Evolutionary conservation across 108 stramenopile species (phyloP).

Genomic region (Cylindrotheca closterium): DNA sequence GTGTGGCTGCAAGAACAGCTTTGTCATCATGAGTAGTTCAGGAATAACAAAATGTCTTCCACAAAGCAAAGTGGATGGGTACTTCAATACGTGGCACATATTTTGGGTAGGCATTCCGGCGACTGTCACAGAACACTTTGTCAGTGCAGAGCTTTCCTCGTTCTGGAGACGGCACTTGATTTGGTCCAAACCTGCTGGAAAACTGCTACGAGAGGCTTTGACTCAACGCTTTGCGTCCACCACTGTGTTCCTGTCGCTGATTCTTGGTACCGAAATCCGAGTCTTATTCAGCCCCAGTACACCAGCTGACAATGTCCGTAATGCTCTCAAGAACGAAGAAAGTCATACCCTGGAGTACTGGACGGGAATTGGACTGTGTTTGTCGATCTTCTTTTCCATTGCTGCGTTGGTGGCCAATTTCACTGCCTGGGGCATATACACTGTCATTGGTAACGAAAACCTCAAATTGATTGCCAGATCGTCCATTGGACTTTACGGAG

Average conservation of each 20-base stretch:
- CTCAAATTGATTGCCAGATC: neutral
- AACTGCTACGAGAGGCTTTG: conserved; percentile 23
- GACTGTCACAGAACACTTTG: conserved; percentile 26
- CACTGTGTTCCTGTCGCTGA: conserved; percentile 46
- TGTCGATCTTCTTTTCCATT: neutral
- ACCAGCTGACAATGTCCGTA: too few species aligned
- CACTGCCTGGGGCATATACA: neutral
- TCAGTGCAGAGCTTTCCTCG: conserved; percentile 13
- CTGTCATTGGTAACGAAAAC: neutral
- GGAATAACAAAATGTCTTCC: too few species aligned
- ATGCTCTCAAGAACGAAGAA: too few species aligned
- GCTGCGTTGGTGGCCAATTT: neutral
- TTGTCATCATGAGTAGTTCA: too few species aligned
- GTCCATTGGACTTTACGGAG: neutral
- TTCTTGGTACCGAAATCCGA: conserved; percentile 26
- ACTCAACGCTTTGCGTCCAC: conserved; percentile 35
- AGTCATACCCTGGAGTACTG: neutral
- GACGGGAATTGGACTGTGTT: neutral
- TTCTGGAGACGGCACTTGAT: conserved; percentile 23
- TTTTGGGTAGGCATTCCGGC: too few species aligned
- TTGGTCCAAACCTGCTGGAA: conserved; percentile 21
- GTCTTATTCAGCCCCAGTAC: too few species aligned
- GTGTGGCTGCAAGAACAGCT: too few species aligned
- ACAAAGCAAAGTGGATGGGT: too few species aligned
- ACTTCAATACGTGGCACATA: too few species aligned